These are phyloP conservation scores for Erythrophleum fordii DNA, from an alignment of 306 rosid species.

Conservation along the genomic window DNA sequence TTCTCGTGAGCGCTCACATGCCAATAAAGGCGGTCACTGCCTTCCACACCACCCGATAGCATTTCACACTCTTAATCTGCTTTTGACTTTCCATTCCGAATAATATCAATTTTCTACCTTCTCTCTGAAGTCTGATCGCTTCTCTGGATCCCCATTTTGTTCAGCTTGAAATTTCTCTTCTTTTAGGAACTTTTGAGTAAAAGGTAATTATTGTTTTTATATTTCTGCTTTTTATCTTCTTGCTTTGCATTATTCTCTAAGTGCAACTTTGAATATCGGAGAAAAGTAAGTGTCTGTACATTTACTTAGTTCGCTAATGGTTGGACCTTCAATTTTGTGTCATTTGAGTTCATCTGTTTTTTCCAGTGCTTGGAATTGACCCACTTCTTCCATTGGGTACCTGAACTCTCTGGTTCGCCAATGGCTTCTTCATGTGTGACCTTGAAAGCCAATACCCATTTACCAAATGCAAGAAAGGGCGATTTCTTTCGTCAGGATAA, in stretches of 20 bases:
- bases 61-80: conserved; percentile 43
- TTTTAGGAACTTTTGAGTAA: conserved; percentile 18
- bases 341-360: conserved; percentile 40
- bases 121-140: not conserved
- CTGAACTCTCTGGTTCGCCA: conserved; percentile 26
- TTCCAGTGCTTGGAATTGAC: conserved; percentile 36
- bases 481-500: conserved; percentile 45
- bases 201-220: conserved; percentile 1
- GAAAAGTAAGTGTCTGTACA: conserved; percentile 16
- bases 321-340: conserved; percentile 37
- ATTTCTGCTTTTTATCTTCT: not conserved
- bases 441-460: conserved; percentile 50
- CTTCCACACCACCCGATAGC: conserved; percentile 53
- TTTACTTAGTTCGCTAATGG: conserved; percentile 41
- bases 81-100: conserved; percentile 13
- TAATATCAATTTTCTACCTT: not conserved
- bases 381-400: conserved; percentile 26
- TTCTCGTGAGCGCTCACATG: conserved; percentile 69
- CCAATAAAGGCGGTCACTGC: conserved; percentile 49
- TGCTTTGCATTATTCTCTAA: conserved; percentile 12
- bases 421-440: conserved; percentile 73
- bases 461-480: conserved; percentile 44
- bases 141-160: conserved; percentile 30
- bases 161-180: conserved; percentile 32
- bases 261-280: conserved; percentile 42